Percentiles rank a stretch among this genome's conserved stretches.
Evolutionary conservation across 1,284 basidiomycete genomes (phyloP).

Genomic region (Porodaedalea pini): DNA sequence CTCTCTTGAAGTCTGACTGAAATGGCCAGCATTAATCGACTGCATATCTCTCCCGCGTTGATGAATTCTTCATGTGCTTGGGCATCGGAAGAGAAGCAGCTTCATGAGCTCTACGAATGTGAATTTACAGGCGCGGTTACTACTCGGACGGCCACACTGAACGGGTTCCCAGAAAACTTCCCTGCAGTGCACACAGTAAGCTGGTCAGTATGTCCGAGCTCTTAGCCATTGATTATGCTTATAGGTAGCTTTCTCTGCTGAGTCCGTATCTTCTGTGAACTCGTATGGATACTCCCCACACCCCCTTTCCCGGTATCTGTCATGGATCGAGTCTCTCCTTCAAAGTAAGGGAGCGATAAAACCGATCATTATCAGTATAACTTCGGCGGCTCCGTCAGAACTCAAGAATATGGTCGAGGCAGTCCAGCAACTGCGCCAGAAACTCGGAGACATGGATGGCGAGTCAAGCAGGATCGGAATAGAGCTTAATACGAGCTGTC

Average conservation of each 20-base stretch:
- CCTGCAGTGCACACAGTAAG: conserved; percentile 52
- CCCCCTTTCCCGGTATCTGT: conserved; percentile 58
- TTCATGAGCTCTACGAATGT: conserved; percentile 59
- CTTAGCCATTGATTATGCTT: not conserved
- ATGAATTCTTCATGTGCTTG: conserved; percentile 76
- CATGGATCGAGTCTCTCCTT: conserved; percentile 57
- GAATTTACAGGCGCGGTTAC: conserved; percentile 71
- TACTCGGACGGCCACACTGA: conserved; percentile 66
- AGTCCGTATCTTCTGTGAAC: conserved; percentile 58
- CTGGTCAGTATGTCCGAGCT: not conserved
- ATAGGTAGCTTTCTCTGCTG: conserved; percentile 20
- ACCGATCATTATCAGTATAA: conserved; percentile 74
- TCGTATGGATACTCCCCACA: conserved; percentile 80
- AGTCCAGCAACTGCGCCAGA: conserved; percentile 55
- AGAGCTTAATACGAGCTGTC: conserved; percentile 79
- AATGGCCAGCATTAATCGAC: conserved; percentile 50
- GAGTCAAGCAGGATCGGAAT: conserved; percentile 48
- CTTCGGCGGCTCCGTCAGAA: conserved; percentile 48
- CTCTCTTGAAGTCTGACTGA: not conserved
- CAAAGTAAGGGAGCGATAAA: conserved; percentile 38
- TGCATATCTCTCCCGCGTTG: conserved; percentile 54
- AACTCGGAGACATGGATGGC: conserved; percentile 32
- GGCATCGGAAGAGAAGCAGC: conserved; percentile 64
- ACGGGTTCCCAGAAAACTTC: conserved; percentile 60
- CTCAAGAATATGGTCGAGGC: conserved; percentile 52